Conservation (phyloP, 805 yeast species). For the Schwanniomyces occidentalis region DNA sequence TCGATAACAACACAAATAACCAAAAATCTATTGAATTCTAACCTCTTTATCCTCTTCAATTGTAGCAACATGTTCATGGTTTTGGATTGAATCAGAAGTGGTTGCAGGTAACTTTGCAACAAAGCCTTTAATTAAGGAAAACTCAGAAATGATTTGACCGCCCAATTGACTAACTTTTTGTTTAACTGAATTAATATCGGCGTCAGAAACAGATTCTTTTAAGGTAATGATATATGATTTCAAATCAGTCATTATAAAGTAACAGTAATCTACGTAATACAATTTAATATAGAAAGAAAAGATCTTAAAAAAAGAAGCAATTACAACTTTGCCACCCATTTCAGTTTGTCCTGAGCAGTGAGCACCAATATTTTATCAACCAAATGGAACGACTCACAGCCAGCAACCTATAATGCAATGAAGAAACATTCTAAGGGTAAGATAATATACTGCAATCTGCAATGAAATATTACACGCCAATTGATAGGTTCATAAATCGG, state of each 20-base stretch:
- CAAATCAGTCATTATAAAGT: constrained; percentile 32
- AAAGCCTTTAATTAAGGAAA: constrained; percentile 65
- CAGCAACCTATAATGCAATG: background rate
- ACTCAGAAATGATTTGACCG: constrained; percentile 62
- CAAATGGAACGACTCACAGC: background rate
- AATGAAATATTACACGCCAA: constrained; percentile 20
- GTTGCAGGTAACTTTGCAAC: constrained; percentile 57
- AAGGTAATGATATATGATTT: constrained; percentile 46
- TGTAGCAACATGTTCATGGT: constrained; percentile 52
- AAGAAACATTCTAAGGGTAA: no score
- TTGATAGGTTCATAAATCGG: constrained; percentile 30
- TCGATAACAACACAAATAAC: no score
- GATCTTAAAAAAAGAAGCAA: background rate
- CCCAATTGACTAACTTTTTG: constrained; percentile 51
- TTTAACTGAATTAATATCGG: constrained; percentile 45
- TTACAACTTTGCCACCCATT: constrained; percentile 1
- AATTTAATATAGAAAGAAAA: no score
- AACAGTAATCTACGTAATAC: no score
- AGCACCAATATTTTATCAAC: background rate
- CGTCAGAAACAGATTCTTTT: constrained; percentile 44
- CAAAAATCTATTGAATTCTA: constrained; percentile 32
- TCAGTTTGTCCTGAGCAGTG: background rate
- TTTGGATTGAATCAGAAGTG: constrained; percentile 48
- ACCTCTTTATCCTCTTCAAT: constrained; percentile 73
- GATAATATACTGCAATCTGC: background rate